Percentiles rank a stretch among this genome's conserved stretches.
These are phyloP conservation scores for Candida vaughaniae DNA, from an alignment of 805 yeast genomes.

Conservation along the genomic window DNA sequence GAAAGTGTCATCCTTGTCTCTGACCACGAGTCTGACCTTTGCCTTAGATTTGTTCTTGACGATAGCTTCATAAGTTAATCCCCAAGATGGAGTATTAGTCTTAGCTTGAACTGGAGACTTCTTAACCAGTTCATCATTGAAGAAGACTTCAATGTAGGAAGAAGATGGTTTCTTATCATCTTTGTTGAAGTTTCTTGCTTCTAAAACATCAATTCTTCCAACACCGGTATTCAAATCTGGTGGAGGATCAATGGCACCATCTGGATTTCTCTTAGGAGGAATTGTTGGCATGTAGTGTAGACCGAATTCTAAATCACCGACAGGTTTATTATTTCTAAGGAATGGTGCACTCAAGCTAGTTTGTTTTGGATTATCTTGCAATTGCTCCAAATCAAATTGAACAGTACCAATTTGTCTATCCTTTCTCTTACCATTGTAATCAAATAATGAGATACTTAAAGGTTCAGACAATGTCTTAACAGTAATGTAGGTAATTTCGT, in stretches of 20 bases:
- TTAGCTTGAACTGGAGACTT: slow-evolving; percentile 61
- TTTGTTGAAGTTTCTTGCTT: slow-evolving; percentile 54
- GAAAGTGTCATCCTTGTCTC: slow-evolving; percentile 53
- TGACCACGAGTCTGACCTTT: slow-evolving; percentile 64
- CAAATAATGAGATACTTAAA: slow-evolving; percentile 67
- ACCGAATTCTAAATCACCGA: slow-evolving; percentile 73
- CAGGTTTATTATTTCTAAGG: slow-evolving; percentile 77
- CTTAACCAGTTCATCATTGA: slow-evolving; percentile 59
- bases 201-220: slow-evolving; percentile 61
- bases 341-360: slow-evolving; percentile 54
- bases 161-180: slow-evolving; percentile 51
- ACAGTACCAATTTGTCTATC: slow-evolving; percentile 80
- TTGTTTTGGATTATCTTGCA: slow-evolving; percentile 54
- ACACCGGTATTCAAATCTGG: slow-evolving; percentile 96
- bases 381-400: slow-evolving; percentile 67
- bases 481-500: slow-evolving; percentile 71
- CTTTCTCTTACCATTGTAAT: slow-evolving; percentile 75
- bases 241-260: slow-evolving; percentile 77
- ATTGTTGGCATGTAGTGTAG: slow-evolving; percentile 76
- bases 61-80: slow-evolving; percentile 60
- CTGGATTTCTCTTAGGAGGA: slow-evolving; percentile 59
- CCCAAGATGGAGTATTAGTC: slow-evolving; percentile 67
- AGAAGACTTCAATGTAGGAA: slow-evolving; percentile 67
- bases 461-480: slow-evolving; percentile 80
- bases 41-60: slow-evolving; percentile 69